A percentile compares a stretch with the other conserved stretches of the same genome.
These are phyloP conservation scores for Geosmithia putterillii DNA, from an alignment of 2,329 filamentous ascomycete genomes.

Conservation along the genomic window DNA sequence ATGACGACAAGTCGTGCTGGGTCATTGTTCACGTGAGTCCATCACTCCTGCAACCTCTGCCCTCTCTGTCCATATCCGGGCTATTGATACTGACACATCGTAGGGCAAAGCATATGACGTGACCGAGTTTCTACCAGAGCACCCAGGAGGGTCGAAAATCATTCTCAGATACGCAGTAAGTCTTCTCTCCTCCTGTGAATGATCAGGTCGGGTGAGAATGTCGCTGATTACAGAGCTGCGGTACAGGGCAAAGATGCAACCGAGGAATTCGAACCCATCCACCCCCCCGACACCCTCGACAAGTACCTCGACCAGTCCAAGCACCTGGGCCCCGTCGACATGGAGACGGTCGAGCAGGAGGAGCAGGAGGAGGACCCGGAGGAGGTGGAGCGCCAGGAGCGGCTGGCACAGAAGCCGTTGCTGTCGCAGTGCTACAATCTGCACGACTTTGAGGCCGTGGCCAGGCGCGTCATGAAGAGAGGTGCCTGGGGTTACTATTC, in stretches of 20 bases:
- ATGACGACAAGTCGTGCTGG: conserved; percentile 76
- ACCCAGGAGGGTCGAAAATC: conserved; percentile 81
- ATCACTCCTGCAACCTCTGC: not conserved
- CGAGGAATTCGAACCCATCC: conserved; percentile 81
- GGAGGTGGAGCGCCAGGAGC: conserved; percentile 55
- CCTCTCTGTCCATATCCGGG: not conserved
- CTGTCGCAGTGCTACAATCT: conserved; percentile 87
- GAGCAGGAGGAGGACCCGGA: conserved; percentile 54
- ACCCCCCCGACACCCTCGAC: conserved; percentile 76
- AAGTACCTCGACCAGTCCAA: conserved; percentile 76
- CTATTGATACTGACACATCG: conserved; percentile 1
- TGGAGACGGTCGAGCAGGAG: conserved; percentile 64
- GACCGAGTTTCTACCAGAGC: conserved; percentile 82
- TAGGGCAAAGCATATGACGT: conserved; percentile 78
- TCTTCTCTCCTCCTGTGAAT: not conserved
- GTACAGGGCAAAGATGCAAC: conserved; percentile 81
- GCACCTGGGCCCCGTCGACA: conserved; percentile 82
- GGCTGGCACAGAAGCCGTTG: conserved; percentile 62
- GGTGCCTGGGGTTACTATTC: conserved; percentile 97
- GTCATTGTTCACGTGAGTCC: conserved; percentile 64
- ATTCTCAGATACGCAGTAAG: conserved; percentile 83
- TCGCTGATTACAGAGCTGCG: not conserved
- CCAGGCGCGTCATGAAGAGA: conserved; percentile 85
- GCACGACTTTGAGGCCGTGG: conserved; percentile 91
- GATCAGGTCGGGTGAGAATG: not conserved